Evolutionary conservation across 2,329 filamentous ascomycete species (phyloP), one percentile per base, ranked within the genome.

Genomic region (Drechslerella dactyloides): DNA sequence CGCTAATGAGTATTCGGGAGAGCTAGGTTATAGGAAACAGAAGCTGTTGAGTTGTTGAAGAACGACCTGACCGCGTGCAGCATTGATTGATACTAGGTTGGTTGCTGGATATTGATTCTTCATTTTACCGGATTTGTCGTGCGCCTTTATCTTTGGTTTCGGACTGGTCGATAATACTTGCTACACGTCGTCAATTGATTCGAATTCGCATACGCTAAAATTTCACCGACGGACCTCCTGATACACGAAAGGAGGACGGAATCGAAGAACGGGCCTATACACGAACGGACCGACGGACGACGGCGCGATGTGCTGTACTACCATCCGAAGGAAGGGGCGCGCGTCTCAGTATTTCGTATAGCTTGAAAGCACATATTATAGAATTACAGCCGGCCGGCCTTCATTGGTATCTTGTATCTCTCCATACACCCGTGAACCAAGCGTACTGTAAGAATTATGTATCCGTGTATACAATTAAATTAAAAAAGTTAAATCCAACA

Each of bases 11-110:
- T 13, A 35, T 53, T 65, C 5, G 42, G 19, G 27, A 72, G 65
- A 65, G 68, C 46, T 72, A 72, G 68, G 60, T 61, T 72, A 65
- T 72, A 72, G 68, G 60, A 42, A 61, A 61, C 55, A 50, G 48
- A 55, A 65, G 68, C 42, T 72, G 21, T 37, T 4, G 51, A 27
- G 40, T 50, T 42, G 23, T n/a, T 35, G 17, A 40, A 53, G 54
- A 46, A 56, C 24, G 33, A 11, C 27, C 27, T n/a, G 15, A 27
- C 27, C 24, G 50, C 15, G 15, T 40, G 44, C 48, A 37, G n/a
- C 10, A 62, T 37, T 40, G 50, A 23, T 27, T 37, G 30, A 60
- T 37, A 24, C 17, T 44, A 11, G 42, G 19, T 19, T 51, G 46
- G 23, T 33, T 33, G 27, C 4, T 33, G 3, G 27, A 33, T 33